These are phyloP conservation scores for Narthecium ossifragum DNA, from an alignment of 106 monocot genomes.

Conservation along the genomic window DNA sequence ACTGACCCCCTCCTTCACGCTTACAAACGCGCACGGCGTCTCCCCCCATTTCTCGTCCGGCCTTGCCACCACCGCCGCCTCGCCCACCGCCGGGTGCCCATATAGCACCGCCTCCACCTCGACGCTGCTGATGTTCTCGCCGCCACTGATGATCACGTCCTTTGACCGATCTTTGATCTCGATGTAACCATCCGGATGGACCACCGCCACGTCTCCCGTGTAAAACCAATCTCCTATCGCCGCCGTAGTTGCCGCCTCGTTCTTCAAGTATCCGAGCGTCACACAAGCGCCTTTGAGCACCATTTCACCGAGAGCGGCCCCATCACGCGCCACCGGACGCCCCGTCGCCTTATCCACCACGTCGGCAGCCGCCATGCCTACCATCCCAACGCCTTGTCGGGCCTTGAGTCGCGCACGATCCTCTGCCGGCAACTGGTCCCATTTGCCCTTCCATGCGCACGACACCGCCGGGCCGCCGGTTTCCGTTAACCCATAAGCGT, in stretches of 20 bases:
- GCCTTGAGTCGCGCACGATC: constrained; percentile 23
- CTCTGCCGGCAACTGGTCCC: constrained; percentile 10
- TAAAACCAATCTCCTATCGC: constrained; percentile 18
- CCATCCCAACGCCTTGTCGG: constrained; percentile 19
- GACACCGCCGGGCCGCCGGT: constrained; percentile 13
- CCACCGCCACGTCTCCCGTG: constrained; percentile 30
- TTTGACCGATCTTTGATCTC: constrained; percentile 30
- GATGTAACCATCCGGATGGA: constrained; percentile 27
- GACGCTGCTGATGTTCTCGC: constrained; percentile 40
- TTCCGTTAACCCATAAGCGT: constrained; percentile 63
- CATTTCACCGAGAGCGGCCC: background rate
- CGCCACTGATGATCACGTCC: constrained; percentile 32
- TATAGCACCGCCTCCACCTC: constrained; percentile 43
- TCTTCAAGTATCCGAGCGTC: constrained; percentile 5
- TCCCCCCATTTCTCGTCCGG: constrained; percentile 33
- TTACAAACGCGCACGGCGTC: constrained; percentile 22
- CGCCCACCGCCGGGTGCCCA: constrained; percentile 21
- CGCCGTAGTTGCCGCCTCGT: background rate
- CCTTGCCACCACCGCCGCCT: constrained; percentile 26
- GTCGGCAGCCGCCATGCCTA: constrained; percentile 13
- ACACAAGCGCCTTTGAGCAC: background rate
- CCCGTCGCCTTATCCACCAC: constrained; percentile 4
- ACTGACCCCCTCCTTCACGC: constrained; percentile 4
- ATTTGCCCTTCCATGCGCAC: constrained; percentile 18
- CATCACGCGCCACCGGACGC: background rate